These are phyloP conservation scores for Puccinia triticina DNA, from an alignment of 1,284 basidiomycete genomes.

Conservation along the genomic window DNA sequence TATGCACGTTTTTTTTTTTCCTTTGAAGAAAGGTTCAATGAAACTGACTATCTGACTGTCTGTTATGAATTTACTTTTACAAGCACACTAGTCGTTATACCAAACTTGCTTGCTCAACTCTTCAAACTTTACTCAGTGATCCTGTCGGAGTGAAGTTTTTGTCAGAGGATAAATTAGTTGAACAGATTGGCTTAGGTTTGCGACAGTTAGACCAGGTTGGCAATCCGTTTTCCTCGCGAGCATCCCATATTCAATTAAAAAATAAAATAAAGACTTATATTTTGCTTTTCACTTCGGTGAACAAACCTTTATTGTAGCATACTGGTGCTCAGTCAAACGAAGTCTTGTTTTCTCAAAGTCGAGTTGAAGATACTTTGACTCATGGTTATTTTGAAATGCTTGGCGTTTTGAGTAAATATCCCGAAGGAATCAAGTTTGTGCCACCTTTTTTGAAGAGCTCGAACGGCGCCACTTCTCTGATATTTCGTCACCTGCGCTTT, in stretches of 20 bases:
- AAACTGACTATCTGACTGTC: neutral
- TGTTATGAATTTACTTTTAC: constrained; percentile 27
- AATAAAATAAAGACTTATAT: constrained; percentile 56
- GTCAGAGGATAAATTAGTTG: constrained; percentile 81
- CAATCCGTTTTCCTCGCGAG: neutral
- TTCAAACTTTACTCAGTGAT: constrained; percentile 80
- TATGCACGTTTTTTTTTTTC: constrained; percentile 59
- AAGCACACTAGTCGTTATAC: constrained; percentile 68
- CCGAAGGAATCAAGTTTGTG: constrained; percentile 80
- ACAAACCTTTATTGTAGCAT: neutral
- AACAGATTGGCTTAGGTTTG: constrained; percentile 83
- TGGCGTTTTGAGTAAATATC: constrained; percentile 80
- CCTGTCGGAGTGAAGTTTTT: constrained; percentile 82
- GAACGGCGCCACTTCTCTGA: neutral
- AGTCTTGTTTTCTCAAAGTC: constrained; percentile 80
- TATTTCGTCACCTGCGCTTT: neutral
- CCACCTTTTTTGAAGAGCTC: constrained; percentile 51
- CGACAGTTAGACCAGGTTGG: constrained; percentile 87
- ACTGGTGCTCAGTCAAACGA: constrained; percentile 61
- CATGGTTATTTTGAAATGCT: constrained; percentile 96
- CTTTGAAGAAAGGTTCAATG: neutral
- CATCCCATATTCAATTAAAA: constrained; percentile 14
- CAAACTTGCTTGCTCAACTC: constrained; percentile 76
- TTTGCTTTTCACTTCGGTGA: neutral
- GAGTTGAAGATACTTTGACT: constrained; percentile 80